Base-by-base conservation (phyloP, 805 yeast species). In the Cyberlindnera maritima region DNA sequence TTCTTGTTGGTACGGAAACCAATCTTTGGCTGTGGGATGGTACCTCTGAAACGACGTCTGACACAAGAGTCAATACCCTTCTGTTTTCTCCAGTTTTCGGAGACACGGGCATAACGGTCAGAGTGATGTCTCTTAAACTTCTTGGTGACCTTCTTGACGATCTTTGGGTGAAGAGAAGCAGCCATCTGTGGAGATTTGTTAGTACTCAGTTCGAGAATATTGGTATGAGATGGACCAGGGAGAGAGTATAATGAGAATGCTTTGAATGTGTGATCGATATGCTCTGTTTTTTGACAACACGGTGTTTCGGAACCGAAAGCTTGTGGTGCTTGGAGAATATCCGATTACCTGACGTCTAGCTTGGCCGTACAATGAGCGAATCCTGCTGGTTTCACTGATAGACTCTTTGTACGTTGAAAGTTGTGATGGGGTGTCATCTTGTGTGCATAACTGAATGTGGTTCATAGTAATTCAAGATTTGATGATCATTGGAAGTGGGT, bases 31-130 rank as follows among this genome's bases (percentile, higher is more conserved):
- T 92, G 96, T 68, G 91, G 81, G 73, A 94, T 88, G 79, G 92
- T 86, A 72, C 99, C 99, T 85, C 97, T 89, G 96, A 94, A 94
- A 83, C 94, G 86, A 84, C 99, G 92, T 84, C 99, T 94, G 75
- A 95, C 97, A 80, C 89, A 83, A 65, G 98, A 91, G 83, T 94
- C 99, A 74, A 94, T 94, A 94, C 99, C 99, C 88, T 94, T 94
- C 81, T 95, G 99, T 82, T 94, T 92, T 89, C 99, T 94, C 99
- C 99, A 95, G 85, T 84, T 85, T 80, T 89, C 97, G 70, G 88
- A 79, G 66, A 94, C 97, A 80, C 99, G 91, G 84, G 83, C 85
- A 80, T 90, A 92, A 80, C 97, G 89, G 86, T 94, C 99, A 76
- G 97, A 90, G 84, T 94, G 99, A 77, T 92, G 98, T 83, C 99